Evolutionary conservation across 164 flowering plant genomes (phyloP).

Genomic region (Kingdonia uniflora): DNA sequence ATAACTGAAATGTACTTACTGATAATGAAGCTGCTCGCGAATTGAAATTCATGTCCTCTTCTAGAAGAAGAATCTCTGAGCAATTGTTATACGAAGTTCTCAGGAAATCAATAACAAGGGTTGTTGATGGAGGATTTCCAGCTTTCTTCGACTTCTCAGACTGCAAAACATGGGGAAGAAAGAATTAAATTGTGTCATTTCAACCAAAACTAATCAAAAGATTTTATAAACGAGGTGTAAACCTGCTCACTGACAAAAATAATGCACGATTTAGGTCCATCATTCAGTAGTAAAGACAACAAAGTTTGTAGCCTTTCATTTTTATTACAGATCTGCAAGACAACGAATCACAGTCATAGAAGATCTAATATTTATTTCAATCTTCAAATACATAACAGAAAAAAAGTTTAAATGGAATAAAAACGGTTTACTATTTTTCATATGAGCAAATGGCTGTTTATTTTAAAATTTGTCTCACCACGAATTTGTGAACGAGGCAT

Average conservation of each 20-base stretch:
- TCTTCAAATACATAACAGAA: too few relatives aligned
- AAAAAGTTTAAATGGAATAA: too few relatives aligned
- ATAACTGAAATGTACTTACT: conserved; percentile 32
- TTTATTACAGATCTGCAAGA: conserved; percentile 47
- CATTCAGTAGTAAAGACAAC: conserved; percentile 41
- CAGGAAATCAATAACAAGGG: conserved; percentile 47
- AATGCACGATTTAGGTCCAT: conserved; percentile 67
- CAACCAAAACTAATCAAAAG: too few relatives aligned
- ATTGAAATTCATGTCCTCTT: conserved; percentile 85
- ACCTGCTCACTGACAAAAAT: conserved; percentile 88
- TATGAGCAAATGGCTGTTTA: too few relatives aligned
- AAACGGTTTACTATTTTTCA: too few relatives aligned
- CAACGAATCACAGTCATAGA: conserved; percentile 1
- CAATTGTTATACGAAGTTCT: conserved; percentile 37
- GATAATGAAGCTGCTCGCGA: conserved; percentile 58
- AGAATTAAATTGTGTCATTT: too few relatives aligned
- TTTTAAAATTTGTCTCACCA: conserved; percentile 40
- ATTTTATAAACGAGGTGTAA: conserved; percentile 7
- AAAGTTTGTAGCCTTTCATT: conserved; percentile 35
- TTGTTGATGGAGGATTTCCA: conserved; percentile 59
- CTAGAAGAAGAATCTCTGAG: conserved; percentile 52
- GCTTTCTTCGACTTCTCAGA: conserved; percentile 89
- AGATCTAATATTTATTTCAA: too few relatives aligned
- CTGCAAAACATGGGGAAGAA: conserved; percentile 22
- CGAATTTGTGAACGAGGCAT: conserved; percentile 59